phyloP scores from a whole-genome alignment of 2,329 filamentous ascomycete genomes.

The Penicillium freii region DNA sequence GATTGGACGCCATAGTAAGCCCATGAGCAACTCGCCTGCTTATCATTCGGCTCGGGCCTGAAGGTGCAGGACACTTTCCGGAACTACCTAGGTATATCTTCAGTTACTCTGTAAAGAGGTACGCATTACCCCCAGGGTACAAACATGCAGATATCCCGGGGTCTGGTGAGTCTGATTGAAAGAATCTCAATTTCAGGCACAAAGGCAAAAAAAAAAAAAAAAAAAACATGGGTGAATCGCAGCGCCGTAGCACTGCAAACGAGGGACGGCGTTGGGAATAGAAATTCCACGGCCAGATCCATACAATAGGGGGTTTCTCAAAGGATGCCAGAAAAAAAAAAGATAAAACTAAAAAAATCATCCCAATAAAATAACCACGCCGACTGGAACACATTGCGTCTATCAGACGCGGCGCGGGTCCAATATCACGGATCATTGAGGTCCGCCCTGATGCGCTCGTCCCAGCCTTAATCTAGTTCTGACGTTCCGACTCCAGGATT shows the following conservation, averaged over 20 bases:
- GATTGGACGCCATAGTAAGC: background rate
- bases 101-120: background rate
- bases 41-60: background rate
- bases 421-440: conserved; percentile 3
- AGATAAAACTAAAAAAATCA: background rate
- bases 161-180: background rate
- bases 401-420: conserved; percentile 11
- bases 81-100: background rate
- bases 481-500: background rate
- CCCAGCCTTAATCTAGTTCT: background rate
- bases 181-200: conserved; percentile 4
- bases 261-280: conserved; percentile 1
- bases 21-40: background rate
- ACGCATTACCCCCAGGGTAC: background rate
- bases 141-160: background rate
- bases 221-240: background rate
- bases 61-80: background rate
- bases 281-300: background rate
- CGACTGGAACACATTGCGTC: conserved; percentile 8
- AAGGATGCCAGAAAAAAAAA: conserved; percentile 3
- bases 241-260: conserved; percentile 19
- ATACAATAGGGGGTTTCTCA: conserved; percentile 10
- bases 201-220: background rate
- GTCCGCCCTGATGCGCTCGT: background rate
- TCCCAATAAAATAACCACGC: conserved; percentile 3